phyloP scores from a whole-genome alignment of 345 rosid species.

The Eucalyptus pauciflora region DNA sequence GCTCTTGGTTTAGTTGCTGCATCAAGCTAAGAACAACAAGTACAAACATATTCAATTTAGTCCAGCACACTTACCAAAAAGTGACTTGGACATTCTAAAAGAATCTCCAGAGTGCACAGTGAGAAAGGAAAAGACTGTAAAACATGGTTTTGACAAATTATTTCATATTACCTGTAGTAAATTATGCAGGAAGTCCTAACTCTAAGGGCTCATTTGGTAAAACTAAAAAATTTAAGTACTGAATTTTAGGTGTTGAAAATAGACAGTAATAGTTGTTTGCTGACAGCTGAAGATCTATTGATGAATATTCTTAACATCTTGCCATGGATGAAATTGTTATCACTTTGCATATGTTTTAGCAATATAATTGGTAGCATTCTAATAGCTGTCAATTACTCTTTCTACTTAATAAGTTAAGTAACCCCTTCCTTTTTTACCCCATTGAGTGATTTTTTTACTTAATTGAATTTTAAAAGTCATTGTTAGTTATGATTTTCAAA shows the following conservation, averaged over 20 bases:
- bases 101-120: background rate
- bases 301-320: background rate
- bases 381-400: background rate
- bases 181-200: background rate
- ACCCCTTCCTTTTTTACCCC: background rate
- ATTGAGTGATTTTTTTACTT: background rate
- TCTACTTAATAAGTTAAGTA: background rate
- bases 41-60: background rate
- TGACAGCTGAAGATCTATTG: background rate
- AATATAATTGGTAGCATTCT: background rate
- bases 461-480: background rate
- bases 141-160: background rate
- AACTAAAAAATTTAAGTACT: background rate
- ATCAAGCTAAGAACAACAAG: conserved; percentile 41
- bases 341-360: background rate
- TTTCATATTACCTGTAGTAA: background rate
- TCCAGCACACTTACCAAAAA: background rate
- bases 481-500: background rate
- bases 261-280: background rate
- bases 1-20: conserved; percentile 64
- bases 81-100: background rate
- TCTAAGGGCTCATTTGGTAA: background rate
- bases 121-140: background rate
- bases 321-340: background rate
- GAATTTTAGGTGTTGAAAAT: background rate